Conservation (phyloP, 2,329 filamentous ascomycete species). For the Dothistroma septosporum region DNA sequence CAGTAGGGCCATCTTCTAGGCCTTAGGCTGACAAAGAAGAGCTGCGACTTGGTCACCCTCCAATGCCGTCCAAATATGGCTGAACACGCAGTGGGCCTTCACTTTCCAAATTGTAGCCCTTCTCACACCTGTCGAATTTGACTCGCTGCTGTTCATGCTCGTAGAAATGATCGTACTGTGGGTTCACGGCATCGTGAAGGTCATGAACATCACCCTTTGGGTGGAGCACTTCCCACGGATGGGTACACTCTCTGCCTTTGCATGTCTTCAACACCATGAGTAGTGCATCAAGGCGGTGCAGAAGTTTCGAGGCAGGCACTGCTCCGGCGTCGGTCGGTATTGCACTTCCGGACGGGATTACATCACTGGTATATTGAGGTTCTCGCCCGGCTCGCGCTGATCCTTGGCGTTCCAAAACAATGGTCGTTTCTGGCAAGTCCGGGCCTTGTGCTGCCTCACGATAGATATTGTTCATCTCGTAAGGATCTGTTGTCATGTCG, state of each 20-base stretch:
- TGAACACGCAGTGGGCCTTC: slow-evolving; percentile 14
- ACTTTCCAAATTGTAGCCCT: slow-evolving; percentile 22
- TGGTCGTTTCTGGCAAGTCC: background rate
- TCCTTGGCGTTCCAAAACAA: background rate
- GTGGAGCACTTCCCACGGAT: slow-evolving; percentile 20
- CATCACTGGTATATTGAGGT: slow-evolving; percentile 2
- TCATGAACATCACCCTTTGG: slow-evolving; percentile 8
- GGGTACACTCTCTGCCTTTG: slow-evolving; percentile 12
- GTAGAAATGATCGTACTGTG: slow-evolving; percentile 17
- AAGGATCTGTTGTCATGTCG: slow-evolving; percentile 38
- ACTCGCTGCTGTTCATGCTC: slow-evolving; percentile 14
- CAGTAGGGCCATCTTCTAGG: background rate
- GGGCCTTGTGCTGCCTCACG: background rate
- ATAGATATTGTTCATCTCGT: slow-evolving; percentile 25
- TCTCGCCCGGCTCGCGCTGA: background rate
- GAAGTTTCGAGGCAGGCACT: slow-evolving; percentile 1
- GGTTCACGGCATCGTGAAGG: slow-evolving; percentile 12
- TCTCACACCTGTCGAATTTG: slow-evolving; percentile 21
- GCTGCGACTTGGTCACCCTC: background rate
- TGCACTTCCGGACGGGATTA: background rate
- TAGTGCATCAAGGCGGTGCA: slow-evolving; percentile 19
- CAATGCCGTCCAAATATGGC: slow-evolving; percentile 13
- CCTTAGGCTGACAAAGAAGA: background rate
- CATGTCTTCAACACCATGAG: slow-evolving; percentile 23
- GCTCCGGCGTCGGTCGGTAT: background rate